These are phyloP conservation scores for Dactylellina parvicollis DNA, from an alignment of 2,329 filamentous ascomycete species.

Conservation along the genomic window DNA sequence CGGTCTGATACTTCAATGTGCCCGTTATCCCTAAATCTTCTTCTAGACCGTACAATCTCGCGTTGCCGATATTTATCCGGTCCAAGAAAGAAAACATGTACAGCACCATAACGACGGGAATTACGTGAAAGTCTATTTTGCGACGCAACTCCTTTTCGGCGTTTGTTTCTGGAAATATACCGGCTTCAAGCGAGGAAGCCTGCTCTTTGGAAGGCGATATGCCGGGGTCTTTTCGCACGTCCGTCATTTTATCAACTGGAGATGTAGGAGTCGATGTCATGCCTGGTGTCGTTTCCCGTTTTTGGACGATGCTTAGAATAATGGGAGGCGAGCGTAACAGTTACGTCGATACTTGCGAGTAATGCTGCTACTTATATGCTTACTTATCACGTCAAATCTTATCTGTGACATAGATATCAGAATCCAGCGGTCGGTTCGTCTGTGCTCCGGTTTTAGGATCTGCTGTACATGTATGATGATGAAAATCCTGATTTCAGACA, in stretches of 20 bases:
- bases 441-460: no score
- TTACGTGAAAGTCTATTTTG: constrained; percentile 72
- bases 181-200: constrained; percentile 15
- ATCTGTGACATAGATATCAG: no score
- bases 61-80: constrained; percentile 79
- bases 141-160: constrained; percentile 68
- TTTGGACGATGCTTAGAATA: background rate
- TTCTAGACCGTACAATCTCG: constrained; percentile 72
- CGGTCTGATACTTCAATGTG: constrained; percentile 74
- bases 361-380: no score
- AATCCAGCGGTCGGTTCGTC: no score
- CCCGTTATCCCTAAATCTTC: constrained; percentile 70
- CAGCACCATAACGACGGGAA: constrained; percentile 74
- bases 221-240: constrained; percentile 10
- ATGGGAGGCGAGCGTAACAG: no score
- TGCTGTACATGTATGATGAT: no score
- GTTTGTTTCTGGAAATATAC: background rate
- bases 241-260: background rate
- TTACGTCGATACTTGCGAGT: no score
- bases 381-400: no score
- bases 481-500: no score
- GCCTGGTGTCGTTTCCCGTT: background rate
- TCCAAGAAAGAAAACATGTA: constrained; percentile 82
- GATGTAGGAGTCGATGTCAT: background rate
- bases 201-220: constrained; percentile 13